Base-by-base conservation (phyloP, 192 early-diverging fungal species). In the Backusella tuberculispora region DNA sequence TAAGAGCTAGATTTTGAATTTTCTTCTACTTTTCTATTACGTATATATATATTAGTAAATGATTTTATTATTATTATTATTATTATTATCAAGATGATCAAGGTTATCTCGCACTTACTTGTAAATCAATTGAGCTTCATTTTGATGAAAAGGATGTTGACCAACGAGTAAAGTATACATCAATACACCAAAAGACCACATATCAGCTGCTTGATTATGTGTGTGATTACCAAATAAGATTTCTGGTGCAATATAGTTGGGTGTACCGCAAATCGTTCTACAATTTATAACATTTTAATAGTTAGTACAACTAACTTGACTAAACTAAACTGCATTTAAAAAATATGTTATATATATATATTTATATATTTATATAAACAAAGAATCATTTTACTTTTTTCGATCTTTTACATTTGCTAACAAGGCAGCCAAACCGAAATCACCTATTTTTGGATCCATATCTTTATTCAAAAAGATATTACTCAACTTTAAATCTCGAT, bases 231-330 rank as follows among this genome's bases (percentile, higher is more conserved):
- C 92, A 77, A 93, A 93, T 29, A 98, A 83, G 26, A 99, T 91
- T 78, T 99, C 98, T 0, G 98, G 98, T 2, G 98, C 98, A 76
- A 99, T 92, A 77, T 98, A 99, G 72, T 98, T 98, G 3, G 97
- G 98, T 8, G 98, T 99, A 13, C 98, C 98, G 71, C 97, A 92
- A 74, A 98, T 95, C 2, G 96, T 96, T 74, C 92, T 95, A 73
- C 24, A 9, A 29, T 26, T 21, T 24, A 21, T 21, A 12, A 6
- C 5, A 26, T 10, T 34, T 41, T 8, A 45, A 63, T 21, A 72
- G 41, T 42, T 34, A 21, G 6, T 13, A 63, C 8, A 43, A 42
- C 38, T 63, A 41, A 69, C 45, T 9, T 46, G 15, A 46, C 12
- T 15, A 9, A 50, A 50, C 19, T 17, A 50, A 14, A 19, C 1